Conservation (phyloP, 768 basidiomycete genomes). For the Tubosaeta brunneosetosa region DNA sequence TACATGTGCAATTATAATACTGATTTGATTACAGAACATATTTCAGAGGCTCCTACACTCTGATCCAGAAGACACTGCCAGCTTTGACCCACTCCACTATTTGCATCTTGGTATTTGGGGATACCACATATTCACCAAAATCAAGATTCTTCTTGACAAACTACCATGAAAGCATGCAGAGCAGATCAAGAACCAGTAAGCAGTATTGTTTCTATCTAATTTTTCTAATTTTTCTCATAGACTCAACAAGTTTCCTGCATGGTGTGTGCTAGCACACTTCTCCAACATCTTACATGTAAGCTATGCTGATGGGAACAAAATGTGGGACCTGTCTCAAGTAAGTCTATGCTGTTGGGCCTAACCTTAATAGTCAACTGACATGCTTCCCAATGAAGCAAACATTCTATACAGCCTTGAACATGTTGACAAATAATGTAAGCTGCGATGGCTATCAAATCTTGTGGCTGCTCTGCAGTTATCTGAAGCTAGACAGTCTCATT, state of each 20-base stretch:
- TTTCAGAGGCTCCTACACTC: neutral
- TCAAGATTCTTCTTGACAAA: neutral
- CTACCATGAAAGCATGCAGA: neutral
- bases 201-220: neutral
- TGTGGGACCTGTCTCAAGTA: slow-evolving; percentile 36
- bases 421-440: neutral
- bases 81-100: neutral
- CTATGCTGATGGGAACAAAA: slow-evolving; percentile 36
- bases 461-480: slow-evolving; percentile 26
- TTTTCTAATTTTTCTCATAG: neutral
- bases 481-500: slow-evolving; percentile 28
- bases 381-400: too few species aligned
- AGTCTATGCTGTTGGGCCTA: too few species aligned
- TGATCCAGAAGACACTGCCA: neutral
- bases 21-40: neutral
- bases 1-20: too few species aligned
- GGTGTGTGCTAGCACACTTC: slow-evolving; percentile 36
- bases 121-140: neutral
- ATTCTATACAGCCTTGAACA: neutral
- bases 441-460: slow-evolving; percentile 24
- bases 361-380: too few species aligned
- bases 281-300: slow-evolving; percentile 16
- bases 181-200: too few species aligned
- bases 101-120: neutral
- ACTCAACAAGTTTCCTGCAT: slow-evolving; percentile 23